Conservation (phyloP, 106 monocot genomes). For the Narthecium ossifragum region DNA sequence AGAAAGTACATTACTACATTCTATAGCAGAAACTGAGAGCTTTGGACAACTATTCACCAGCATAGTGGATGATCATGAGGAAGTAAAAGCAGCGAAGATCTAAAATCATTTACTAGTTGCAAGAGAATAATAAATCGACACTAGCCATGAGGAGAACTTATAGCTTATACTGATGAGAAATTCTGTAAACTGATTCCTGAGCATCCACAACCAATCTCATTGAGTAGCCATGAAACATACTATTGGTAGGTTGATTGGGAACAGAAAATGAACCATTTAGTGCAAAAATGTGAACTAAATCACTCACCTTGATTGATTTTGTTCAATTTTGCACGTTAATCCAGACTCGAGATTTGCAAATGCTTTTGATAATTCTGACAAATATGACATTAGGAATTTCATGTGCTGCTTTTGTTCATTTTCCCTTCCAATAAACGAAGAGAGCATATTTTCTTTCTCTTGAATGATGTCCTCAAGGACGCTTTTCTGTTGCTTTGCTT, state of each 20-base stretch:
- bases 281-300: slow-evolving; percentile 4
- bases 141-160: neutral
- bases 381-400: slow-evolving; percentile 28
- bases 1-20: too few species aligned
- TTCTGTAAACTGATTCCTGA: neutral
- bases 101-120: neutral
- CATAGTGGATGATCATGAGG: too few species aligned
- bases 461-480: slow-evolving; percentile 31
- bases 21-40: too few species aligned
- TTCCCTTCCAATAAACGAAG: slow-evolving; percentile 6
- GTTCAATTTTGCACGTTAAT: slow-evolving; percentile 27
- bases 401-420: slow-evolving; percentile 24
- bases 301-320: slow-evolving; percentile 56
- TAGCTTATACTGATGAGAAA: too few species aligned
- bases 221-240: neutral
- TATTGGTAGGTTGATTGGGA: neutral
- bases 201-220: neutral
- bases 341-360: slow-evolving; percentile 24
- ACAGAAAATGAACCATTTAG: neutral
- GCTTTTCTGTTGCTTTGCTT: slow-evolving; percentile 40
- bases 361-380: slow-evolving; percentile 28
- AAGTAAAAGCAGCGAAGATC: too few species aligned
- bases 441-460: slow-evolving; percentile 35
- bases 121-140: neutral
- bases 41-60: too few species aligned